A percentile compares a stretch with the other conserved stretches of the same genome.
Evolutionary conservation across 2,329 filamentous ascomycete species (phyloP).

Genomic region (Talaromyces funiculosus): DNA sequence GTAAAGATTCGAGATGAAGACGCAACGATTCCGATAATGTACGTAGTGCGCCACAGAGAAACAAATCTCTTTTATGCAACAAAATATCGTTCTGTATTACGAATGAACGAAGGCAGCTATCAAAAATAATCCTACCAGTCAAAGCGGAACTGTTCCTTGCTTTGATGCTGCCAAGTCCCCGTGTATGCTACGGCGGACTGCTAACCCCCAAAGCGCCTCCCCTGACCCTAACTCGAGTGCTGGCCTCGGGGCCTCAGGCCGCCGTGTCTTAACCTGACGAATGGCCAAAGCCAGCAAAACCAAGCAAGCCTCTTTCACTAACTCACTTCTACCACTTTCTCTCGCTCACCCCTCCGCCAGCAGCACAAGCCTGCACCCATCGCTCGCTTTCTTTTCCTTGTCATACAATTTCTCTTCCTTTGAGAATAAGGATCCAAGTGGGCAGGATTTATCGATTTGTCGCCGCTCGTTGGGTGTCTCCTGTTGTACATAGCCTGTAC

Average conservation of each 20-base stretch:
- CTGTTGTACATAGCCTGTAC: slow-evolving; percentile 2
- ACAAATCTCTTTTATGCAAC: too few species aligned
- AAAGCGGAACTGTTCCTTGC: neutral
- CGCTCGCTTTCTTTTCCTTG: slow-evolving; percentile 3
- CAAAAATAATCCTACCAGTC: neutral
- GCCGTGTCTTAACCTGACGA: neutral
- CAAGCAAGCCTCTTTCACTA: neutral
- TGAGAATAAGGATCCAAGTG: neutral
- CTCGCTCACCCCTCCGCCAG: neutral
- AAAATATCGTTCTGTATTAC: neutral
- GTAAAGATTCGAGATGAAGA: neutral
- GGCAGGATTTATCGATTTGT: neutral
- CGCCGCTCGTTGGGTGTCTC: slow-evolving; percentile 2
- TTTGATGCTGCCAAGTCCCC: neutral
- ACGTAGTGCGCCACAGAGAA: too few species aligned
- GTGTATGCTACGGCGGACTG: neutral
- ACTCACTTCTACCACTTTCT: neutral
- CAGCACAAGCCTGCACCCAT: neutral
- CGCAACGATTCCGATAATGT: neutral
- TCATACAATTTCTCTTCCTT: neutral
- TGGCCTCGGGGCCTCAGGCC: neutral
- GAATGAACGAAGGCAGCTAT: too few species aligned
- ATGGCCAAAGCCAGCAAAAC: neutral
- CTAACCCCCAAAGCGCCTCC: neutral
- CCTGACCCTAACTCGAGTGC: too few species aligned